Evolutionary conservation across 1,139 yeast species (phyloP), one percentile per base, ranked within the genome.

Genomic region (Magnusiomyces suaveolens): DNA sequence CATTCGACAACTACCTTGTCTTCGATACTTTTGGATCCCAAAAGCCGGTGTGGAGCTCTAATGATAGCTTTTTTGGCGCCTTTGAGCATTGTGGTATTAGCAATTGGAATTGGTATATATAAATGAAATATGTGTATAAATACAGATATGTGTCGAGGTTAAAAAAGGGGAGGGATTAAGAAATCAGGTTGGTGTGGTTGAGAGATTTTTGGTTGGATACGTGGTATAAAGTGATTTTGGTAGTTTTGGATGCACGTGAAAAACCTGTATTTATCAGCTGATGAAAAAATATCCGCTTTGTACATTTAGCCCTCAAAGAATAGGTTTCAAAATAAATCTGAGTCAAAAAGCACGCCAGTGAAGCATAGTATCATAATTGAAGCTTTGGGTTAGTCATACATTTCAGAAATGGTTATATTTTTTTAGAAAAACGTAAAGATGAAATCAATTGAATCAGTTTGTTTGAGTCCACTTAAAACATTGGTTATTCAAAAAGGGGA

Each of bases 1-100:
- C 79, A 79, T 51, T 75, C 77, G 14, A 69, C 64, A 36, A 80
- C 71, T 49, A 78, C 66, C 57, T 77, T 76, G 62, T 79, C 82
- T 59, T 79, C 82, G 18, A 63, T 60, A 14, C 70, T 63, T 58
- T 71, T 70, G 58, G 62, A 60, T 21, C 72, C 72, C 14, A 64
- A 53, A 18, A 71, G 59, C 33, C 67, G 62, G 58, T 70, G 74
- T n/a, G 74, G 74, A 1, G 72, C 65, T 39, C 74, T 61, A 39
- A 63, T 69, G 38, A 70, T 62, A 25, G 73, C 72, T 58, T 70
- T 70, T 56, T 64, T 66, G 43, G 72, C 67, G 33, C 74, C 74
- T 55, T 69, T 60, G 47, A 65, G 56, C 70, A 67, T 66, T 38
- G 12, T 29, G 33, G 33, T 29, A 29, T 29, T 29, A n/a, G n/a